Base-by-base conservation (phyloP, 164 flowering plant species). In the grape (Vitis vinifera) region DNA sequence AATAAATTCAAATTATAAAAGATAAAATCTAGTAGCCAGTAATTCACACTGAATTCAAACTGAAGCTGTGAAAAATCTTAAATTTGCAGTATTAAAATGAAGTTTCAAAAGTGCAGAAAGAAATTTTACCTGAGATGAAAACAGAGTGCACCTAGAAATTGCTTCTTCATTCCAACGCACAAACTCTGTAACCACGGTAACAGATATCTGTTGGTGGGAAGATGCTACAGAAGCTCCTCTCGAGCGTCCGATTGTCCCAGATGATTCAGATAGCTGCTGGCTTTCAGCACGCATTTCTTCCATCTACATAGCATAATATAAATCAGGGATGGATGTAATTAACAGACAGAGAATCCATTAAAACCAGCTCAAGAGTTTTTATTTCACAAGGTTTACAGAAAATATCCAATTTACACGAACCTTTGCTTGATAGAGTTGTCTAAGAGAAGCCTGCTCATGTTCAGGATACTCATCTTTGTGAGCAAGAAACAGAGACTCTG, bases 131-230 rank as follows among this genome's bases (percentile, higher is more conserved):
- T 90, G 99, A 74, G 96, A 84, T 44, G 99, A 89, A 76, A 96
- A 87, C 80, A 93, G 75, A 59, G 87, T 88, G 80, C 97, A 91
- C 84, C 99, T 88, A 59, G 97, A 82, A 59, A 93, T 84, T 73
- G 99, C 97, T 78, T 96, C 99, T 79, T 96, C 98, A 82, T 96
- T 96, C 99, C 99, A 96, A n/a, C 97, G 97, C 19, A 96, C 95
- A 80, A 96, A 87, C 81, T 93, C 99, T 59, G 98, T 93, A 62
- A 96, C 97, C 70, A 93, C 95, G 53, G 98, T 87, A 69, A 96
- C 98, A 73, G 97, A 96, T 76, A 96, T 93, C 80, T 96, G 98
- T 81, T 88, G 95, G 50, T 82, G 89, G 27, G 93, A 83, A 78
- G 97, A 80, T 63, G 91, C 76, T 63, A 89, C 74, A 59, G 97